Percentiles rank a stretch among this genome's conserved stretches.
These are phyloP conservation scores for Fusarium keratoplasticum DNA, from an alignment of 2,329 filamentous ascomycete genomes.

Conservation along the genomic window DNA sequence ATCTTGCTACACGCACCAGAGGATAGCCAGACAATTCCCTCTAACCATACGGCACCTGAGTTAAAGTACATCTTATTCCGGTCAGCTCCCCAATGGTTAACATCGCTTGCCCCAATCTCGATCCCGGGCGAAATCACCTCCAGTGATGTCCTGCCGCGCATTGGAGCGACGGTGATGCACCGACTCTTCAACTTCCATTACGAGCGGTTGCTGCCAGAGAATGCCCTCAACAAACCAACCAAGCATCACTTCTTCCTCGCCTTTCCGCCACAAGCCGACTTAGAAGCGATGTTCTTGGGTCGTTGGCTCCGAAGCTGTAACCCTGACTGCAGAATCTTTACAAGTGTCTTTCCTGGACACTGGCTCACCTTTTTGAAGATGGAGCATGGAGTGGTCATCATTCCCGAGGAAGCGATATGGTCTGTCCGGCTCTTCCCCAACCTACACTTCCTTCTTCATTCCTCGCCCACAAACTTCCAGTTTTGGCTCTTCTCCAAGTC, in stretches of 20 bases:
- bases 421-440: slow-evolving; percentile 54
- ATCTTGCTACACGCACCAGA: slow-evolving; percentile 55
- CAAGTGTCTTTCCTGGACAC: slow-evolving; percentile 55
- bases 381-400: slow-evolving; percentile 51
- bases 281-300: slow-evolving; percentile 53
- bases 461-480: slow-evolving; percentile 39
- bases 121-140: slow-evolving; percentile 8
- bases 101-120: slow-evolving; percentile 43
- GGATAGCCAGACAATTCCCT: background rate
- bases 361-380: slow-evolving; percentile 59
- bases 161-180: slow-evolving; percentile 40
- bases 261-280: slow-evolving; percentile 56
- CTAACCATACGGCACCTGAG: background rate
- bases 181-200: slow-evolving; percentile 49
- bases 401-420: slow-evolving; percentile 58
- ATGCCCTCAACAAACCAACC: slow-evolving; percentile 20
- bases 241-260: slow-evolving; percentile 58
- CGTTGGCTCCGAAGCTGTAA: slow-evolving; percentile 59
- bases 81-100: slow-evolving; percentile 35
- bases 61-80: slow-evolving; percentile 55
- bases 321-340: slow-evolving; percentile 55
- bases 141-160: slow-evolving; percentile 27
- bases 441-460: slow-evolving; percentile 50
- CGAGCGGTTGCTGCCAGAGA: slow-evolving; percentile 43
- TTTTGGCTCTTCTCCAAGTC: slow-evolving; percentile 57